Evolutionary conservation across 2,329 filamentous ascomycete genomes (phyloP), one percentile per base, ranked within the genome.

Genomic region (Xylariaceae sp.): DNA sequence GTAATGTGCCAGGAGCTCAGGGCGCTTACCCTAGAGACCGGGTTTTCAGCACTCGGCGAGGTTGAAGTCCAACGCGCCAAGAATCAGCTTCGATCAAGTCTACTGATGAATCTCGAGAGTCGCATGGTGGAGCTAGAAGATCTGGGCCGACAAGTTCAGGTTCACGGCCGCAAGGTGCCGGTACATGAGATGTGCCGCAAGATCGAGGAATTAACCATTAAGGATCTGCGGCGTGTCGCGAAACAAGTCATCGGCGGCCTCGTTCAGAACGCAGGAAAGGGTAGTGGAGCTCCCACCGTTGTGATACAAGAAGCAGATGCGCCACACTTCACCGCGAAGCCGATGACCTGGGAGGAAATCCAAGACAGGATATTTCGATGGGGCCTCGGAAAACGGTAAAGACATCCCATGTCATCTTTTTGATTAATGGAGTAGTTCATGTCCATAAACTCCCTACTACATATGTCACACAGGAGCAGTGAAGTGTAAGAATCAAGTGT

Each of bases 51-150:
- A 2, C 80, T 99, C 8, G 84, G 87, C 62, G 75, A 84, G 2
- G 81, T 78, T 29, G 94, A 99, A 74, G 93, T 99, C 53, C 85
- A 86, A 68, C 87, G 94, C 43, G 94, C 94, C 15, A 99, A 99
- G 83, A 99, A 99, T 73, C 94, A 99, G 77, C 84, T 99, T 13
- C 85, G 92, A 35, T 92, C 87, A 11, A 89, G 85, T 52, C 79
- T 99, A 33, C 82, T 99, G 43, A 99, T 99, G 94, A 99, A 99
- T 75, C 84, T 99, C 23, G 94, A 99, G 77, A 92, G 86, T 63
- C 83, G 94, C 55, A 97, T 99, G 92, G 92, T 99, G 8, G 94
- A 97, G 76, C 82, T 99, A 6, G 94, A 99, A 74, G 94, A 99
- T 70, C 81, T 99, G 0, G 94, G 94, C 18, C 80, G 94, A 58